These are phyloP conservation scores for Tricholoma terreum DNA, from an alignment of 768 basidiomycete genomes.

Conservation along the genomic window DNA sequence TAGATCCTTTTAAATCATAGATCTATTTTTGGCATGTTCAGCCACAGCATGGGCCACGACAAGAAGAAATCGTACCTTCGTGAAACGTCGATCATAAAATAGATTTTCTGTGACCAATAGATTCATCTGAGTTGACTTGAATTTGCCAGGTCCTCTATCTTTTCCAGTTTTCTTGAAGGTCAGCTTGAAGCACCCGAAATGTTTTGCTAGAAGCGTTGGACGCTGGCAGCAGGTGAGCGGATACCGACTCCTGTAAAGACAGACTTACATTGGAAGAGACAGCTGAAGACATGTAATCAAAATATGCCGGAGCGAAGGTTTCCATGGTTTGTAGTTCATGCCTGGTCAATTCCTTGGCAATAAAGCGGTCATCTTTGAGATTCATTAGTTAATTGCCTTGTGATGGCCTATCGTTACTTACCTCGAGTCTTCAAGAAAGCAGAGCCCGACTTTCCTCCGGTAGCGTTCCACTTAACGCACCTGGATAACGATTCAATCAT, in stretches of 20 bases:
- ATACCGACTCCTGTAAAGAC: slow-evolving; percentile 5
- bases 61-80: slow-evolving; percentile 54
- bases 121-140: slow-evolving; percentile 89
- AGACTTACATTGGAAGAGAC: slow-evolving; percentile 72
- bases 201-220: slow-evolving; percentile 92
- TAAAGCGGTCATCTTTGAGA: slow-evolving; percentile 88
- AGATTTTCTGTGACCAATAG: slow-evolving; percentile 97
- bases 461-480: slow-evolving; percentile 95
- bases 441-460: slow-evolving; percentile 94
- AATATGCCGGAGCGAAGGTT: slow-evolving; percentile 95
- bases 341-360: slow-evolving; percentile 92
- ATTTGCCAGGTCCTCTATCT: slow-evolving; percentile 60
- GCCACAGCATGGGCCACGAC: neutral
- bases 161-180: slow-evolving; percentile 81
- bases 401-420: slow-evolving; percentile 26
- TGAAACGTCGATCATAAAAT: slow-evolving; percentile 89
- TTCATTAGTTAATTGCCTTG: slow-evolving; percentile 1
- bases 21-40: slow-evolving; percentile 48
- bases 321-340: slow-evolving; percentile 94
- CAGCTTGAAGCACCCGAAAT: slow-evolving; percentile 95
- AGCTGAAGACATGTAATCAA: slow-evolving; percentile 97
- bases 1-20: slow-evolving; percentile 96
- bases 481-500: slow-evolving; percentile 92
- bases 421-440: slow-evolving; percentile 96
- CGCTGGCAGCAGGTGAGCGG: slow-evolving; percentile 47